These are phyloP conservation scores for Linum lewisii DNA, from an alignment of 345 rosid genomes.

Conservation along the genomic window DNA sequence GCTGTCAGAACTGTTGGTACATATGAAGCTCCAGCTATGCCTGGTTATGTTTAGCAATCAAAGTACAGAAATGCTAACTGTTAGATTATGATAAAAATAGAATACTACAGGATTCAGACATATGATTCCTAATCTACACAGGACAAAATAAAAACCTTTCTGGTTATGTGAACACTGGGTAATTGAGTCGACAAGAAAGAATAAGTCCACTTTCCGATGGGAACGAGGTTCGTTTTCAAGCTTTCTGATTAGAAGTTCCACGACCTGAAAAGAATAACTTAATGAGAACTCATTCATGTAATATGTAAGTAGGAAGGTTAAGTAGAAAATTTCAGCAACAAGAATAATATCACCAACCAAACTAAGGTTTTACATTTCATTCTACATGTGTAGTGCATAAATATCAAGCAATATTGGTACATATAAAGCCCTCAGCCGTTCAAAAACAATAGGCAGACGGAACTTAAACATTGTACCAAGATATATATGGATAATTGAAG, in stretches of 20 bases:
- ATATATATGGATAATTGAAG: no score
- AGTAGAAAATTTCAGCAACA: background rate
- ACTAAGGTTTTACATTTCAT: no score
- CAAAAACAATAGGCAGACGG: no score
- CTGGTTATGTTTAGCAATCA: constrained; percentile 24
- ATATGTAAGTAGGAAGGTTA: background rate
- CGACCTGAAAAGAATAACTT: constrained; percentile 45
- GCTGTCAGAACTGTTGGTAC: constrained; percentile 83
- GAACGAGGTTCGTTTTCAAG: constrained; percentile 77
- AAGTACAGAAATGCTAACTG: background rate
- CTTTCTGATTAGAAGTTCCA: constrained; percentile 79
- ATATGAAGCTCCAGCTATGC: constrained; percentile 78
- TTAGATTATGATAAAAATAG: no score
- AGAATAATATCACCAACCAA: no score
- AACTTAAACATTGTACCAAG: no score
- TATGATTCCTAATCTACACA: background rate
- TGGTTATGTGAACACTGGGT: constrained; percentile 88
- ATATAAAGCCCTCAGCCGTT: no score
- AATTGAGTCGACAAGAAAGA: constrained; percentile 94
- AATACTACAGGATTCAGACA: background rate
- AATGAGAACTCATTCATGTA: background rate
- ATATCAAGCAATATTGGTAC: no score
- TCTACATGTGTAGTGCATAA: no score
- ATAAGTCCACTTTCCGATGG: constrained; percentile 79
- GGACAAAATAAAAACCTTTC: constrained; percentile 38